Conservation (phyloP, 2,329 filamentous ascomycete species). For the Phyllosticta ampelicida region DNA sequence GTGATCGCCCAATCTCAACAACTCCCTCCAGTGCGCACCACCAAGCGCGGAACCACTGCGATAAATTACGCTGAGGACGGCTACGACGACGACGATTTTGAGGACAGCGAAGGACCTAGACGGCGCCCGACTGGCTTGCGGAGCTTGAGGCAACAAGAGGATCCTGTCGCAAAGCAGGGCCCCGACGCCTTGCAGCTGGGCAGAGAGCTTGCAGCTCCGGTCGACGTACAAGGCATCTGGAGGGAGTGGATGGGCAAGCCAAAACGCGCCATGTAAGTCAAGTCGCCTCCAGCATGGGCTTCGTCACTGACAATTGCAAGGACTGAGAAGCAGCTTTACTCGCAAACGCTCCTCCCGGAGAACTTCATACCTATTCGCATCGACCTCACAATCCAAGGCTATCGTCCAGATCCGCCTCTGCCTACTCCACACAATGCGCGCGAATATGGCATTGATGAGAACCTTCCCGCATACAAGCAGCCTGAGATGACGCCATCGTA, state of each 20-base stretch:
- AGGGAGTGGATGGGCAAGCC: slow-evolving; percentile 88
- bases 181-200: slow-evolving; percentile 66
- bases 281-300: background rate
- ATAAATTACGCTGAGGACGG: slow-evolving; percentile 98
- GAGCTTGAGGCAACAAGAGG: slow-evolving; percentile 61
- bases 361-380: slow-evolving; percentile 94
- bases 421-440: slow-evolving; percentile 50
- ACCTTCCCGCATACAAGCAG: slow-evolving; percentile 64
- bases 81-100: slow-evolving; percentile 73
- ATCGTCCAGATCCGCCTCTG: slow-evolving; percentile 54
- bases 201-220: slow-evolving; percentile 68
- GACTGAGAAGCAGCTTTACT: slow-evolving; percentile 51
- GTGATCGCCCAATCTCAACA: slow-evolving; percentile 61
- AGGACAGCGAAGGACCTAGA: slow-evolving; percentile 57
- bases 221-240: slow-evolving; percentile 83
- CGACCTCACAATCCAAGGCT: slow-evolving; percentile 81
- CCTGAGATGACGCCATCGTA: slow-evolving; percentile 75
- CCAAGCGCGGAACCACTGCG: slow-evolving; percentile 89
- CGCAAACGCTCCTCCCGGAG: slow-evolving; percentile 66
- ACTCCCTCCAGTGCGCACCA: slow-evolving; percentile 67
- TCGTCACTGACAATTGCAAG: slow-evolving; percentile 18
- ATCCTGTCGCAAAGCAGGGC: slow-evolving; percentile 47
- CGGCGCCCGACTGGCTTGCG: slow-evolving; percentile 67
- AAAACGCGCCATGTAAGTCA: slow-evolving; percentile 37
- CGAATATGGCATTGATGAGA: slow-evolving; percentile 54